Base-by-base conservation (phyloP, 2,329 filamentous ascomycete genomes). In the Ophiostoma sp. region DNA sequence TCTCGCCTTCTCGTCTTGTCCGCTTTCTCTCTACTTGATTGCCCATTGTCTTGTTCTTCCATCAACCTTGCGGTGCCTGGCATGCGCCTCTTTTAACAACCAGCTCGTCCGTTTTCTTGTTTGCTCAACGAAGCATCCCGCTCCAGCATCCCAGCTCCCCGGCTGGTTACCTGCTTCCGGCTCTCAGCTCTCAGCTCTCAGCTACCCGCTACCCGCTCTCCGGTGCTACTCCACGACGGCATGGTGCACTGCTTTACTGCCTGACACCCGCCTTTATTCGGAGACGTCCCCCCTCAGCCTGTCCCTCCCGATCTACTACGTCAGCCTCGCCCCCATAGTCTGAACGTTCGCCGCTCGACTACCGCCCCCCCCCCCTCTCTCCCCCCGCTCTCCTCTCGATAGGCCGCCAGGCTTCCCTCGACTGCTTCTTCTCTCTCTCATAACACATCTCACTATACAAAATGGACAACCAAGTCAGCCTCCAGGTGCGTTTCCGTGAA, bases 381-480 rank as follows among this genome's bases (percentile, higher is more conserved):
- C 40, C 58, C 2, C 36, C 64, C 45, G n/a, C 63, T 49, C 44
- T 16, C 7, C 44, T 49, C 64, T 52, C 64, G 64, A 65, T 52
- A 49, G 64, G 64, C 64, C 64, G 64, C 14, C 14, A 49, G 64
- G 45, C 45, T 52, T 65, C 64, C 64, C 45, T 65, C 64, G 64
- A 52, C 64, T 66, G 12, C 45, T 66, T 27, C 27, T n/a, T 42
- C 38, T 47, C 9, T 52, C 47, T 16, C 38, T n/a, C 44, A n/a
- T n/a, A 18, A 16, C 42, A 27, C 12, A 38, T 45, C 5, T 27
- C 27, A 27, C 1, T 9, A 41, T 42, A 44, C 60, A 60, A 36
- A 0, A 70, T 70, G 69, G 69, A 68, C 64, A 66, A 49, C 66
- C 69, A 70, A 45, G 64, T 66, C 58, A 68, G 69, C 65, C 47